Evolutionary conservation across 495 filamentous ascomycete genomes (phyloP), one percentile per base, ranked within the genome.

Genomic region (Aspergillus egyptiacus): DNA sequence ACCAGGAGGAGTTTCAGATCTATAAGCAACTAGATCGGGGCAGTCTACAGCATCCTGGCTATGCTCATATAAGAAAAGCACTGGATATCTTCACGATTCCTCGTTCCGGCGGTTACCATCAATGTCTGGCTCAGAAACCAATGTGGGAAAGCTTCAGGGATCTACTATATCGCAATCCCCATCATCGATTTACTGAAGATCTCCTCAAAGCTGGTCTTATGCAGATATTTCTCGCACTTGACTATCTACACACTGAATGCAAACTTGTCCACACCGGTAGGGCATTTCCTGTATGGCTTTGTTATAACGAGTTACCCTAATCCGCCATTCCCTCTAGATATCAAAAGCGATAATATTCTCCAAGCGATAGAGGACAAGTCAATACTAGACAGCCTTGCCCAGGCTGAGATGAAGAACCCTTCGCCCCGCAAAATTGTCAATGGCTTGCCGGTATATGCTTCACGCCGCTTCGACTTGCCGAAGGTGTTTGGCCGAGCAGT

Each of bases 221-320:
- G 46, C 50, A 71, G 51, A 31, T 69, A 52, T 30, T 70, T 63
- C 37, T 64, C 72, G 28, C 70, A 35, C 64, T 73, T 28, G 65
- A 73, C 34, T 75, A 72, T 48, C 58, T 75, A 24, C 69, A 72
- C 44, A 67, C 66, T 2, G 64, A 72, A 51, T 71, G 71, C 56
- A 76, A 75, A 54, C 68, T 79, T 48, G 69, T 77, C 33, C 68
- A 72, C 19, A 74, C 70, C 23, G 65, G 59, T 62, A 60, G 32
- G 37, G 46, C 13, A 11, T 40, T 36, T 35, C n/a, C 27, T 48
- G 11, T 41, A n/a, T 17, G 42, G 52, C 42, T 46, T 62, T 9
- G 48, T 24, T 51, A 44, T 41, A 14, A 22, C 6, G 9, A 1
- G 18, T 35, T 46, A 34, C 39, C 10, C 31, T 50, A 50, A 28